Percentiles rank a stretch among this genome's conserved stretches.
Evolutionary conservation across 352 stramenopile genomes (phyloP).

Genomic region (Blastocystis sp.): DNA sequence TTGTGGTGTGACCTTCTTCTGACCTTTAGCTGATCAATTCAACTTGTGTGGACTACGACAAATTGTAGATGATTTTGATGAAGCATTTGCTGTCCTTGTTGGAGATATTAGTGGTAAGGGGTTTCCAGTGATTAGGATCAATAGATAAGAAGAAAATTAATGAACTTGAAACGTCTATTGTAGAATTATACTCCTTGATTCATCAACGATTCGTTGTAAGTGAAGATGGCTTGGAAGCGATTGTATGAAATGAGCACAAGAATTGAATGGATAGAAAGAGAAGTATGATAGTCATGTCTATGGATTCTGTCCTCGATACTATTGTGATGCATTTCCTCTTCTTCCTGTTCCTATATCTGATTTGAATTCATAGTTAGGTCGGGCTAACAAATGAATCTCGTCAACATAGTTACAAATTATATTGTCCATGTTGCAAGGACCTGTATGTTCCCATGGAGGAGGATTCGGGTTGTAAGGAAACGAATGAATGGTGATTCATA

Average conservation of each 20-base stretch:
- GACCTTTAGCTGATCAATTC: slow-evolving; percentile 2
- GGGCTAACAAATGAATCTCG: background rate
- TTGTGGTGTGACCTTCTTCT: background rate
- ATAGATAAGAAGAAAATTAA: slow-evolving; percentile 31
- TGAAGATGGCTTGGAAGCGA: slow-evolving; percentile 24
- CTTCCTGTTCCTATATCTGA: background rate
- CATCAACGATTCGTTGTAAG: slow-evolving; percentile 15
- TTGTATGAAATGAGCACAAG: background rate
- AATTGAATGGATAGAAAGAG: slow-evolving; percentile 2
- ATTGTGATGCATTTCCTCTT: background rate
- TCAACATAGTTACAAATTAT: background rate
- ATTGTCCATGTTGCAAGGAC: slow-evolving; percentile 36
- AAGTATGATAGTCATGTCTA: slow-evolving; percentile 26
- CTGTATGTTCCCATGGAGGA: slow-evolving; percentile 7
- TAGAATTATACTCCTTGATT: slow-evolving; percentile 50
- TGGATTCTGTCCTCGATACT: slow-evolving; percentile 39
- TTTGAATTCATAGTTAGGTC: background rate
- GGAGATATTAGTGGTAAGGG: background rate
- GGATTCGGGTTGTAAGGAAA: background rate
- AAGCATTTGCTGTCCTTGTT: background rate
- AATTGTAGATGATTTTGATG: slow-evolving; percentile 21
- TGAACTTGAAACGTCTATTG: background rate
- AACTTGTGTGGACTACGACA: background rate
- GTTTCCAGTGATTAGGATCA: background rate
- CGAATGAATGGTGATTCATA: background rate